These are phyloP conservation scores for Arachnomyces sp. DNA, from an alignment of 2,329 filamentous ascomycete genomes.

Conservation along the genomic window DNA sequence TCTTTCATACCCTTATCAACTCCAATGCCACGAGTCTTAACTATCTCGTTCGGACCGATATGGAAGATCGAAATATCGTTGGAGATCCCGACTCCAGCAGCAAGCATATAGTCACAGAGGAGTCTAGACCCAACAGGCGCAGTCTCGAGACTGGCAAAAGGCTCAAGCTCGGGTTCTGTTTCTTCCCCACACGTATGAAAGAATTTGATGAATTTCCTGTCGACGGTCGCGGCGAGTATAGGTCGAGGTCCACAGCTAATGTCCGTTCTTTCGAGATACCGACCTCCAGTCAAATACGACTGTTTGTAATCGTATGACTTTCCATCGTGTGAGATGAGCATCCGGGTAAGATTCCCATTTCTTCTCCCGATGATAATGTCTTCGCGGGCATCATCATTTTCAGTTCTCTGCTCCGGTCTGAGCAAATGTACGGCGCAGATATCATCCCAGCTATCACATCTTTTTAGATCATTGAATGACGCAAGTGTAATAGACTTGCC, in stretches of 20 bases:
- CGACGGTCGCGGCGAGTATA: conserved; percentile 46
- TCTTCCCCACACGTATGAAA: conserved; percentile 33
- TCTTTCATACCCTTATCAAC: conserved; percentile 30
- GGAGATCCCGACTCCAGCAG: conserved; percentile 40
- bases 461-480: conserved; percentile 45
- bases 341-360: conserved; percentile 44
- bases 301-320: conserved; percentile 25
- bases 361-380: conserved; percentile 50
- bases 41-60: conserved; percentile 40
- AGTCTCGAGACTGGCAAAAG: conserved; percentile 26
- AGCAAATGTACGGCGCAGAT: conserved; percentile 52
- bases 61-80: conserved; percentile 45
- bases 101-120: conserved; percentile 43
- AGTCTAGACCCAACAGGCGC: conserved; percentile 37
- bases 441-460: conserved; percentile 50
- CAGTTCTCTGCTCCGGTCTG: conserved; percentile 30
- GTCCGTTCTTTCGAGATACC: conserved; percentile 42
- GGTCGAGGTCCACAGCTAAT: conserved; percentile 34
- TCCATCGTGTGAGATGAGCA: conserved; percentile 27
- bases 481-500: conserved; percentile 38
- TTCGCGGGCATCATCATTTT: conserved; percentile 29
- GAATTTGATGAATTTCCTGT: conserved; percentile 42
- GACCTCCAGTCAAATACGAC: conserved; percentile 38
- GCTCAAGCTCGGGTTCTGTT: conserved; percentile 24
- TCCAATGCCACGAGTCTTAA: conserved; percentile 27